phyloP scores from a whole-genome alignment of 768 basidiomycete species.

The Nidularia sp. region DNA sequence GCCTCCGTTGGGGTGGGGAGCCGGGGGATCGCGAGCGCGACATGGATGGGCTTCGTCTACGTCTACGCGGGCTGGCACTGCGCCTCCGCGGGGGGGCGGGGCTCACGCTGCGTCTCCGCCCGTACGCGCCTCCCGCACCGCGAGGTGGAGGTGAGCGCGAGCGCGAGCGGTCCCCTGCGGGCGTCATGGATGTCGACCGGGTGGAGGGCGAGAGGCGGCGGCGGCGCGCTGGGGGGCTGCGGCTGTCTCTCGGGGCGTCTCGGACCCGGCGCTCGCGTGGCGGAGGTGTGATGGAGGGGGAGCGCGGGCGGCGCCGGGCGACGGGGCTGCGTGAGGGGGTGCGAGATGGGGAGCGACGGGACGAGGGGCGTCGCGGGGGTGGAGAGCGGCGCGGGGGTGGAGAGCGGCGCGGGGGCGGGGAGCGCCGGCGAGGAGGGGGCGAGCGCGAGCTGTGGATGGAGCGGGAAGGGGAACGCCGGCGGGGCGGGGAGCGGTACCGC shows the following conservation, averaged over 20 bases:
- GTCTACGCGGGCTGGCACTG: conserved; percentile 7
- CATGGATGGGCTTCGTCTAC: conserved; percentile 19
- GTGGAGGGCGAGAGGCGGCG: conserved; percentile 34
- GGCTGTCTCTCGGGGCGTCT: conserved; percentile 35
- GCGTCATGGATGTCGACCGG: conserved; percentile 8
- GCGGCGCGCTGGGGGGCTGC: conserved; percentile 51
- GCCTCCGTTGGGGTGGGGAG: conserved; percentile 23
- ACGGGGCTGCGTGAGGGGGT: conserved; percentile 32
- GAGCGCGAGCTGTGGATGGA: conserved; percentile 1
- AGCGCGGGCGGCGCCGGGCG: conserved; percentile 33
- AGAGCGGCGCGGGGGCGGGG: conserved; percentile 30
- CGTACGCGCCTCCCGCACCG: not conserved
- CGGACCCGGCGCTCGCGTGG: conserved; percentile 29
- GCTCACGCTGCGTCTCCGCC: conserved; percentile 13
- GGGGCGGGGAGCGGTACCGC: conserved; percentile 29
- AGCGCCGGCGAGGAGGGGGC: conserved; percentile 12
- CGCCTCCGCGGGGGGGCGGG: conserved; percentile 22
- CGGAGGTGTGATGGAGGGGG: conserved; percentile 48
- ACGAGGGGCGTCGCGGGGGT: conserved; percentile 19
- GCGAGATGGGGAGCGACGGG: conserved; percentile 35
- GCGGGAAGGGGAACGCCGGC: conserved; percentile 37
- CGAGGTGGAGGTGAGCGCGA: conserved; percentile 32
- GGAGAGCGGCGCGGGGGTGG: conserved; percentile 31
- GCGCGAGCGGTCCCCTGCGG: conserved; percentile 27
- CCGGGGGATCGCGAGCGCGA: conserved; percentile 23